phyloP scores from a whole-genome alignment of 805 yeast species.

The Ogataea nakhonphanomensis region DNA sequence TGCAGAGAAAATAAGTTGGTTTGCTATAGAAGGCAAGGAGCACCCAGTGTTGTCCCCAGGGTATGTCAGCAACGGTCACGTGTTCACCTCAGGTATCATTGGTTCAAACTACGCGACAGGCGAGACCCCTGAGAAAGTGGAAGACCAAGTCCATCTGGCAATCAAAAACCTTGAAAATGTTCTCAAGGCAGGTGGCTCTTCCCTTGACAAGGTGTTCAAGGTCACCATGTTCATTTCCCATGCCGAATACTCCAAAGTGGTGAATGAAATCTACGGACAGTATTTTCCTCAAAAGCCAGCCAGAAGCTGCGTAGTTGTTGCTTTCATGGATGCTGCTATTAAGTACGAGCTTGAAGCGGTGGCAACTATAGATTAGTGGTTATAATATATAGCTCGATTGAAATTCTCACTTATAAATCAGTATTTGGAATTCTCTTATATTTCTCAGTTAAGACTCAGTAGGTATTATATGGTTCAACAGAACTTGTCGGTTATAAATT shows the following conservation, averaged over 20 bases:
- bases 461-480: too few relatives aligned
- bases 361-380: constrained; percentile 24
- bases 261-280: constrained; percentile 45
- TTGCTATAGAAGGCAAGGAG: constrained; percentile 31
- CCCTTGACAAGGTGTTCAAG: constrained; percentile 44
- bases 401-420: background rate
- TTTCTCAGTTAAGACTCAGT: background rate
- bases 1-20: constrained; percentile 35
- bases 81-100: constrained; percentile 27
- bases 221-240: constrained; percentile 48
- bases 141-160: constrained; percentile 44
- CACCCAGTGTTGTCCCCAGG: constrained; percentile 25
- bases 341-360: constrained; percentile 47
- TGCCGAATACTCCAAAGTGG: constrained; percentile 38
- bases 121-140: constrained; percentile 40
- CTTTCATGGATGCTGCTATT: constrained; percentile 45
- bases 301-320: constrained; percentile 49
- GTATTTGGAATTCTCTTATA: background rate
- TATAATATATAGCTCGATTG: background rate
- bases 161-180: constrained; percentile 41
- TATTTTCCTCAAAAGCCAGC: constrained; percentile 51
- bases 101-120: constrained; percentile 33
- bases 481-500: too few relatives aligned
- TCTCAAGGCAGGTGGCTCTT: constrained; percentile 43
- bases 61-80: constrained; percentile 23